These are phyloP conservation scores for Notholithocarpus densiflorus DNA, from an alignment of 306 rosid species.

Conservation along the genomic window DNA sequence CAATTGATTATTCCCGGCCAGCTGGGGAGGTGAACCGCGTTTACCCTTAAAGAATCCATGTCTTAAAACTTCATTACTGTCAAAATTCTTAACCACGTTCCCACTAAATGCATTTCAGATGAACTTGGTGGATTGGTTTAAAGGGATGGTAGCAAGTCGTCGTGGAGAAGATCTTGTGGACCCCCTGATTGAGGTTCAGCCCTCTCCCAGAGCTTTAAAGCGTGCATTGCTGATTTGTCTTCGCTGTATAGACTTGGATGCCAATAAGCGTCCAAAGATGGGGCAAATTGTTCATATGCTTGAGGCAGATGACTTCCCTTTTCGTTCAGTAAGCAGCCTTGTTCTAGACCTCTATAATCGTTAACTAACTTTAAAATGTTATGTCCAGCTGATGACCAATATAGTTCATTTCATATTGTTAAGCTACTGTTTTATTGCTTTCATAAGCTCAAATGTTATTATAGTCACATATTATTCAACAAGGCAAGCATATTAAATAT, in stretches of 20 bases:
- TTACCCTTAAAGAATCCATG: not conserved
- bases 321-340: slow-evolving; percentile 69
- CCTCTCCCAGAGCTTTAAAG: slow-evolving; percentile 76
- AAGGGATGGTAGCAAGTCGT: slow-evolving; percentile 83
- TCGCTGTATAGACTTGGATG: slow-evolving; percentile 90
- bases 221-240: slow-evolving; percentile 80
- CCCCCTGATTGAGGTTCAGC: slow-evolving; percentile 67
- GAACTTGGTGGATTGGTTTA: slow-evolving; percentile 97
- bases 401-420: not conserved
- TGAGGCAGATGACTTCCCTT: slow-evolving; percentile 93
- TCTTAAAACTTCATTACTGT: not conserved
- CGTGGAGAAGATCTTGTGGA: slow-evolving; percentile 83
- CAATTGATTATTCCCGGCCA: slow-evolving; percentile 84
- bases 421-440: not conserved
- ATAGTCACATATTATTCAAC: not conserved
- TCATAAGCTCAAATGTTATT: not conserved
- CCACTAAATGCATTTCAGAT: slow-evolving; percentile 50
- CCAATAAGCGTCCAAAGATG: slow-evolving; percentile 86
- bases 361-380: not conserved
- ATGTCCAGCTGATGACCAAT: not conserved
- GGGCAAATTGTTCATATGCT: slow-evolving; percentile 98
- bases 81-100: slow-evolving; percentile 5
- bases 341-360: not conserved
- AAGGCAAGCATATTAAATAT: not conserved
- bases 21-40: slow-evolving; percentile 72